Evolutionary conservation across 202 grass and related monocot species (phyloP).

Genomic region (Elaeis oleifera): DNA sequence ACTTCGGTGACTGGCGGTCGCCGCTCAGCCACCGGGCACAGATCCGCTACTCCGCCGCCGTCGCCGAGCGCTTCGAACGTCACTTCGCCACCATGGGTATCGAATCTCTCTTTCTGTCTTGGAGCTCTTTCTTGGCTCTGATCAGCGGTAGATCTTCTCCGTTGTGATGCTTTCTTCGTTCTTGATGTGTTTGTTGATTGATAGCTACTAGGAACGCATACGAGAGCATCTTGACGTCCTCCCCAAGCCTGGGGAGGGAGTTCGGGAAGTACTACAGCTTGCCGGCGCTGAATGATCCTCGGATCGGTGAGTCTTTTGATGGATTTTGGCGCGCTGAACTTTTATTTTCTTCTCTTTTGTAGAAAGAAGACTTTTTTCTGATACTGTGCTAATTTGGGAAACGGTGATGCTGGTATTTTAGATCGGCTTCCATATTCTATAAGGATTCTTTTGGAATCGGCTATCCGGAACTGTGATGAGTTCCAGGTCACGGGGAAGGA

Average conservation of each 20-base stretch:
- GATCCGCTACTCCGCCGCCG: slow-evolving; percentile 28
- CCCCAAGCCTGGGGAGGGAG: slow-evolving; percentile 45
- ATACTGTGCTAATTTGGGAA: no score
- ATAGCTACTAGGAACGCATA: slow-evolving; percentile 68
- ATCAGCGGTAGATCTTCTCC: slow-evolving; percentile 8
- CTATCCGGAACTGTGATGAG: slow-evolving; percentile 93
- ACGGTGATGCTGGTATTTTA: slow-evolving; percentile 18
- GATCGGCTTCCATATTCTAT: slow-evolving; percentile 88
- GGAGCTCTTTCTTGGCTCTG: not conserved
- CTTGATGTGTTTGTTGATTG: not conserved
- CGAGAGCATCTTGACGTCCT: slow-evolving; percentile 72
- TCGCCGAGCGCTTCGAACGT: slow-evolving; percentile 49
- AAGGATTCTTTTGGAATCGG: slow-evolving; percentile 87
- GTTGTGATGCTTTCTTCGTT: slow-evolving; percentile 1
- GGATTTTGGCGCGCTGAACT: no score
- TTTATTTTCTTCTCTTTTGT: no score
- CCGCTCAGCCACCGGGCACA: slow-evolving; percentile 34
- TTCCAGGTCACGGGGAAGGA: slow-evolving; percentile 90
- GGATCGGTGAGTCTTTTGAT: slow-evolving; percentile 51
- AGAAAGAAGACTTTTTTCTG: no score
- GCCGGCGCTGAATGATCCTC: slow-evolving; percentile 63
- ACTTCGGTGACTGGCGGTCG: slow-evolving; percentile 28
- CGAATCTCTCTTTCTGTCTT: not conserved
- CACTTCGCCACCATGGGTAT: slow-evolving; percentile 76
- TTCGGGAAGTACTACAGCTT: slow-evolving; percentile 95